phyloP scores from a whole-genome alignment of 495 filamentous ascomycete species.

The Echria macrotheca region DNA sequence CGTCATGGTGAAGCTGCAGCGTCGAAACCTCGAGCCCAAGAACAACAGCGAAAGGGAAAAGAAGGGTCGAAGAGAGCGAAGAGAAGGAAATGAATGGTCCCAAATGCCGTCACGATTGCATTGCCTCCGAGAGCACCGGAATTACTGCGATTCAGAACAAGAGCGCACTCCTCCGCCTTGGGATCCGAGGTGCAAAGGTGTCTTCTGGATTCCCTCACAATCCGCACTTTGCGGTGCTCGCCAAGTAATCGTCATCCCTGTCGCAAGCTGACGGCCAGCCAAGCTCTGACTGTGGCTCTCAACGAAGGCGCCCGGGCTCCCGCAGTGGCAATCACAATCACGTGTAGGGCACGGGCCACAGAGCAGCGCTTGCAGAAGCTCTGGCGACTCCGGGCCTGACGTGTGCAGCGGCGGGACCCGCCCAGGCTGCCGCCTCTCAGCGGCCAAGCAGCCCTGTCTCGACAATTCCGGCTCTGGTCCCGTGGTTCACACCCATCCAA shows the following conservation, averaged over 20 bases:
- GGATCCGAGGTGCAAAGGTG: too few relatives aligned
- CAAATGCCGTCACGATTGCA: too few relatives aligned
- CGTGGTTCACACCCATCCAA: constrained; percentile 17
- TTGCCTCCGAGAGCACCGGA: too few relatives aligned
- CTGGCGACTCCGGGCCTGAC: constrained; percentile 18
- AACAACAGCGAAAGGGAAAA: not conserved
- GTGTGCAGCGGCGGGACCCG: constrained; percentile 21
- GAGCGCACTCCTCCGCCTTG: too few relatives aligned
- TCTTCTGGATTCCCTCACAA: too few relatives aligned
- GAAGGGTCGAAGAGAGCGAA: constrained; percentile 1
- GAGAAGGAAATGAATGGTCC: too few relatives aligned
- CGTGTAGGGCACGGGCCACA: constrained; percentile 21
- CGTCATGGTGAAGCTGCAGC: constrained; percentile 48
- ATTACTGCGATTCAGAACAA: too few relatives aligned
- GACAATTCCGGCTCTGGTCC: constrained; percentile 20
- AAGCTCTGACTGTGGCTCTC: too few relatives aligned
- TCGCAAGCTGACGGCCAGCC: constrained; percentile 12
- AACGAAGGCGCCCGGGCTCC: too few relatives aligned
- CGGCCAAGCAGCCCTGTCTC: constrained; percentile 9
- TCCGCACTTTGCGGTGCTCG: too few relatives aligned
- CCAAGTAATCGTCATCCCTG: constrained; percentile 2
- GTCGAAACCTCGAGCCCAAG: too few relatives aligned
- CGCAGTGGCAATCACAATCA: constrained; percentile 14
- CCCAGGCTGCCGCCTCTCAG: constrained; percentile 14
- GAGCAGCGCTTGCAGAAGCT: constrained; percentile 11